These are phyloP conservation scores for Ampelocalamus luodianensis DNA, from an alignment of 176 grass and related monocot species.

Conservation along the genomic window DNA sequence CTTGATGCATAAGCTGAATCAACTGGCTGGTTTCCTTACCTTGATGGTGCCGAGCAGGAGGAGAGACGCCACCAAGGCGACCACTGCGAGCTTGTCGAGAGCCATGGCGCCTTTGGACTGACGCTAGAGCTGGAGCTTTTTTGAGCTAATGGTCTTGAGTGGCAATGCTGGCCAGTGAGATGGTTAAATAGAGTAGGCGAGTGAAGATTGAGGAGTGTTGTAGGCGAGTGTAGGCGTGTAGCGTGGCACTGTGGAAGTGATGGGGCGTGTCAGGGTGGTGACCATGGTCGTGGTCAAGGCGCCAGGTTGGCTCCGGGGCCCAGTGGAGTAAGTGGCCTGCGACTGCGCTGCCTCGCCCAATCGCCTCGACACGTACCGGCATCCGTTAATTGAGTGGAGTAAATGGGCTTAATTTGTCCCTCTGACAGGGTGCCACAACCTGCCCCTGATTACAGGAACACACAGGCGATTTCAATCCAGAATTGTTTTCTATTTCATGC, in stretches of 20 bases:
- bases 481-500: background rate
- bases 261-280: conserved; percentile 3
- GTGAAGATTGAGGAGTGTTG: background rate
- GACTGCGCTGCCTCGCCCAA: background rate
- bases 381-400: background rate
- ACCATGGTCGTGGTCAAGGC: conserved; percentile 28
- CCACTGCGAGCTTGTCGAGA: conserved; percentile 35
- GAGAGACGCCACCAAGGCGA: conserved; percentile 48
- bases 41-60: conserved; percentile 55
- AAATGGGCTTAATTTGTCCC: background rate
- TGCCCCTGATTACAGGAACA: background rate
- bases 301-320: conserved; percentile 44
- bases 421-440: background rate
- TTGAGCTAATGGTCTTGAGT: background rate
- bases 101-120: conserved; percentile 52
- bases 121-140: conserved; percentile 13
- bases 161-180: conserved; percentile 1
- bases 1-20: background rate
- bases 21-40: conserved; percentile 16
- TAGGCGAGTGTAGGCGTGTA: background rate
- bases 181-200: conserved; percentile 43
- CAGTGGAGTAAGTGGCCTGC: background rate
- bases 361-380: background rate
- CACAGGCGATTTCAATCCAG: background rate
- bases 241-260: conserved; percentile 3